Evolutionary conservation across 1,284 basidiomycete genomes (phyloP).

Genomic region (Vanrija sp.): DNA sequence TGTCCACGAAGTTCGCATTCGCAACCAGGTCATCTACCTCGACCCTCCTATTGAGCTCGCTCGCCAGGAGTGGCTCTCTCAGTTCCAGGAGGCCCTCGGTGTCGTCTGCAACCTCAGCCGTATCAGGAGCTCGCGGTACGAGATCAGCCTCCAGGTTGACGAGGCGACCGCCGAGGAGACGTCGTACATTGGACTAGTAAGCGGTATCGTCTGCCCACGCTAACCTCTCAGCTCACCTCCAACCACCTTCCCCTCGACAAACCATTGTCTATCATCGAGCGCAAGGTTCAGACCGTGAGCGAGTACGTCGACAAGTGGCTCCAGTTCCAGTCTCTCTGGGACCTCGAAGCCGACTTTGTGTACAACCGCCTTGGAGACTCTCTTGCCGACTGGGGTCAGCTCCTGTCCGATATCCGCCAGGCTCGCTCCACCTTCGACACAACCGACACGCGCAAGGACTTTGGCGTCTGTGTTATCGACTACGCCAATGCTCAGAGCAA

Average conservation of each 20-base stretch:
- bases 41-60: slow-evolving; percentile 96
- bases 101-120: slow-evolving; percentile 83
- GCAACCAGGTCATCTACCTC: slow-evolving; percentile 97
- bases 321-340: slow-evolving; percentile 98
- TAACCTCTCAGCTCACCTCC: slow-evolving; percentile 54
- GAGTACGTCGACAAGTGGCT: slow-evolving; percentile 96
- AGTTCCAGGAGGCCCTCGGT: slow-evolving; percentile 83
- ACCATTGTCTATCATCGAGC: slow-evolving; percentile 82
- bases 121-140: slow-evolving; percentile 91
- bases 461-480: slow-evolving; percentile 90
- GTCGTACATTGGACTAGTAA: slow-evolving; percentile 68
- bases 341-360: slow-evolving; percentile 92
- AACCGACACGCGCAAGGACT: slow-evolving; percentile 83
- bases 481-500: slow-evolving; percentile 96
- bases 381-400: slow-evolving; percentile 86
- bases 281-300: slow-evolving; percentile 67
- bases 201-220: no score
- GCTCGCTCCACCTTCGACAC: slow-evolving; percentile 95
- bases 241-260: slow-evolving; percentile 70
- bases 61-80: slow-evolving; percentile 82
- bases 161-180: slow-evolving; percentile 61
- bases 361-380: slow-evolving; percentile 90
- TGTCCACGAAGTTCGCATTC: slow-evolving; percentile 91
- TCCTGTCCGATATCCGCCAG: slow-evolving; percentile 93
- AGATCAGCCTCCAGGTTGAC: slow-evolving; percentile 84